Conservation (phyloP, 108 stramenopile genomes). For the Fragilaria crotonensis region DNA sequence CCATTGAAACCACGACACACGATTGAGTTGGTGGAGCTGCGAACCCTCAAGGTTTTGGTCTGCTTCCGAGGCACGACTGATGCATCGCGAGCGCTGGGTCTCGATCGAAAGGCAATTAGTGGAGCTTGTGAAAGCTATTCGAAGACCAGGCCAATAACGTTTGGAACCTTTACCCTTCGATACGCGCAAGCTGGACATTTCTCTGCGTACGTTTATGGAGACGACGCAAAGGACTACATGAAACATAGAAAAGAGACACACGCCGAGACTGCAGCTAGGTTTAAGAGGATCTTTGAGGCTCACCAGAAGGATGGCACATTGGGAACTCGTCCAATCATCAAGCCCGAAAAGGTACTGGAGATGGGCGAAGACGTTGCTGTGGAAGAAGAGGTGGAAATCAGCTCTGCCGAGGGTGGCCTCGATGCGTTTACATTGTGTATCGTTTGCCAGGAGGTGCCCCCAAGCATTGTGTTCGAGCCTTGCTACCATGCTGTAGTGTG, state of each 20-base stretch:
- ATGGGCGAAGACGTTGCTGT: background rate
- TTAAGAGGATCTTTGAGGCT: background rate
- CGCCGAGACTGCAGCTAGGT: background rate
- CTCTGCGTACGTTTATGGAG: background rate
- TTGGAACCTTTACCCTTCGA: background rate
- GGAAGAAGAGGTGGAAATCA: background rate
- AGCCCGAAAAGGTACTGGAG: background rate
- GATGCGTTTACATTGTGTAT: slow-evolving; percentile 1
- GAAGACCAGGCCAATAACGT: background rate
- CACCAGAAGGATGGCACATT: background rate
- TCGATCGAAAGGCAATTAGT: background rate
- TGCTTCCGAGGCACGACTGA: slow-evolving; percentile 2
- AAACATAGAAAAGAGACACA: background rate
- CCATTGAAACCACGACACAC: background rate
- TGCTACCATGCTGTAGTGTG: slow-evolving; percentile 2
- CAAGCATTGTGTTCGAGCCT: slow-evolving; percentile 3
- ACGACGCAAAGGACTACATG: background rate
- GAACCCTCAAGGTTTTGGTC: background rate
- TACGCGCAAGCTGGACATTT: background rate
- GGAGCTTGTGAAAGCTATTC: background rate
- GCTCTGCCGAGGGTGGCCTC: background rate
- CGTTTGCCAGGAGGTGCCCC: background rate
- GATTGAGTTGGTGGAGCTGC: slow-evolving; percentile 1
- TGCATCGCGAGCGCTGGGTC: background rate
- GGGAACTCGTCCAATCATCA: background rate